Conservation (phyloP, 1,139 yeast genomes). For the Geotrichum australiense region DNA sequence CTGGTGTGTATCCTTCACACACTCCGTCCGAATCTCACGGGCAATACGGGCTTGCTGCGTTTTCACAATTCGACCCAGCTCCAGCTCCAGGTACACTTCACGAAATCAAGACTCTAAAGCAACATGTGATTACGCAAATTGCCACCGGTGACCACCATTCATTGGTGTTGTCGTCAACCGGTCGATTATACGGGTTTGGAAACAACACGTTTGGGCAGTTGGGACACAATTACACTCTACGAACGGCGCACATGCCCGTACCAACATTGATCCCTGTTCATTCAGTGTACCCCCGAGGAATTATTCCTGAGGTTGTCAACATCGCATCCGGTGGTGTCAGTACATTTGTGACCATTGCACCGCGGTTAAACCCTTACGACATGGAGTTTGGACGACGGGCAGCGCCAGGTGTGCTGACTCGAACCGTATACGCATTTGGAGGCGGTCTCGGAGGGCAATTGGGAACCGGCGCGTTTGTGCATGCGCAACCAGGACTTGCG, state of each 20-base stretch:
- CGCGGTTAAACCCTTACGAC: slow-evolving; percentile 17
- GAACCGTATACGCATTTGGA: slow-evolving; percentile 52
- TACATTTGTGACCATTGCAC: slow-evolving; percentile 40
- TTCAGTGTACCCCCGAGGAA: slow-evolving; percentile 35
- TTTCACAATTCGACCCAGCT: slow-evolving; percentile 53
- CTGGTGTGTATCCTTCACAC: slow-evolving; percentile 36
- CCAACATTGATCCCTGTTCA: slow-evolving; percentile 52
- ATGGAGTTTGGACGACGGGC: too few species aligned
- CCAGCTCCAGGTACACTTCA: slow-evolving; percentile 40
- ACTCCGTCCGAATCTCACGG: slow-evolving; percentile 47
- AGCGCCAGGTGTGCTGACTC: too few species aligned
- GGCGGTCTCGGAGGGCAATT: slow-evolving; percentile 83
- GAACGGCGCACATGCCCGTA: slow-evolving; percentile 59
- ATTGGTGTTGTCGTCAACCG: slow-evolving; percentile 54
- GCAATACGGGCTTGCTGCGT: slow-evolving; percentile 73
- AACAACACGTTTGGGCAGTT: slow-evolving; percentile 75
- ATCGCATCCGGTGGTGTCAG: slow-evolving; percentile 66
- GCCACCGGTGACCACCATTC: slow-evolving; percentile 74
- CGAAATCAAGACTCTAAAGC: slow-evolving; percentile 31
- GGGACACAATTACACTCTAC: slow-evolving; percentile 61
- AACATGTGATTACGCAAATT: slow-evolving; percentile 42
- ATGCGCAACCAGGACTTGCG: slow-evolving; percentile 63
- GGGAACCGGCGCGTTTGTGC: slow-evolving; percentile 70
- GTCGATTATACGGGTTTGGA: slow-evolving; percentile 78
- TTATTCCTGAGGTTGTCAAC: slow-evolving; percentile 29